Conservation (phyloP, 179 eudicot species). For the Spergularia azorica region DNA sequence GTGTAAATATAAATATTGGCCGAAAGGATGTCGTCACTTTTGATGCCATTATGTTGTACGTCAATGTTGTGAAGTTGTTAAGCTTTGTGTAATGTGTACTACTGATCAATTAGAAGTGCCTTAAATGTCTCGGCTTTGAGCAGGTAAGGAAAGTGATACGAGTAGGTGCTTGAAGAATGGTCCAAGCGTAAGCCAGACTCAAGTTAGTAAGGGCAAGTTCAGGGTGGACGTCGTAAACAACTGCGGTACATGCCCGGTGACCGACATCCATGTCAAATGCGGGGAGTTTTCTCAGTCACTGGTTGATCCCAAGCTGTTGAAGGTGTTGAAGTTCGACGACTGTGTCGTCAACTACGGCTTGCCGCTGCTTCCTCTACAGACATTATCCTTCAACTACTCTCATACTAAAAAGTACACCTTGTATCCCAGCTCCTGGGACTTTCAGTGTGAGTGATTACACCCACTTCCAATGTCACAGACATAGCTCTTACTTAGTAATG, state of each 20-base stretch:
- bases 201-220: conserved; percentile 21
- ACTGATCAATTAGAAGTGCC: not conserved
- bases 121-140: not conserved
- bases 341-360: conserved; percentile 26
- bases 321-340: conserved; percentile 30
- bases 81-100: no score
- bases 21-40: no score
- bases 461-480: no score
- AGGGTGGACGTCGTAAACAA: conserved; percentile 28
- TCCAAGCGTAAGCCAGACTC: conserved; percentile 27
- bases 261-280: conserved; percentile 30
- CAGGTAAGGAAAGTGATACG: conserved; percentile 8
- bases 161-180: conserved; percentile 20
- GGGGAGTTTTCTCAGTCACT: conserved; percentile 22
- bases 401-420: conserved; percentile 8
- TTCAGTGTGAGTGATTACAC: conserved; percentile 26
- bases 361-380: conserved; percentile 30
- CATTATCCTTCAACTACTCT: conserved; percentile 24
- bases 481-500: no score
- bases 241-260: conserved; percentile 31
- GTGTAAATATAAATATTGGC: no score
- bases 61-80: no score
- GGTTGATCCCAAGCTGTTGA: conserved; percentile 23
- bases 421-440: conserved; percentile 26
- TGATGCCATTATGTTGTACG: no score